phyloP scores from a whole-genome alignment of 2,329 filamentous ascomycete species.

The Sporothrix globosa region DNA sequence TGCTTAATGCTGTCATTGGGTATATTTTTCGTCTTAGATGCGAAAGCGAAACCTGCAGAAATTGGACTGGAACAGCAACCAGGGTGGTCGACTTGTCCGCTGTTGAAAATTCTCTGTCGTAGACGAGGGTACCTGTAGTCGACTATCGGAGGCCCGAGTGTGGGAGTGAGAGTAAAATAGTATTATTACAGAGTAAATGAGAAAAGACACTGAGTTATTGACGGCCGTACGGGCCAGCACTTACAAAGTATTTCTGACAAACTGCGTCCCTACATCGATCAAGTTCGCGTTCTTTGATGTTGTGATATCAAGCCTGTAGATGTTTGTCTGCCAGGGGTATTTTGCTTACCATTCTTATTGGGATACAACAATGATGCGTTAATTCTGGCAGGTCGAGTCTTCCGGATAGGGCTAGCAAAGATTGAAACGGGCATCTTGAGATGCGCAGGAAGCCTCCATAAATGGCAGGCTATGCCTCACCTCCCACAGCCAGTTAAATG shows the following conservation, averaged over 20 bases:
- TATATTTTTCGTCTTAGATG: slow-evolving; percentile 44
- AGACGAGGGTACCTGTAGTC: background rate
- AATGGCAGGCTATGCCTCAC: slow-evolving; percentile 30
- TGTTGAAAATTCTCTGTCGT: slow-evolving; percentile 1
- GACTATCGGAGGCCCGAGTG: background rate
- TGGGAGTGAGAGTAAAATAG: background rate
- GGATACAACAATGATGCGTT: slow-evolving; percentile 14
- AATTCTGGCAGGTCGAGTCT: slow-evolving; percentile 22
- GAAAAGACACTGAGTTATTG: background rate
- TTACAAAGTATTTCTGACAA: background rate
- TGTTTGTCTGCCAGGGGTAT: background rate
- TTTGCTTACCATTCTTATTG: slow-evolving; percentile 9
- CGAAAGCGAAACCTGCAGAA: slow-evolving; percentile 38
- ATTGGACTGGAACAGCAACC: slow-evolving; percentile 44
- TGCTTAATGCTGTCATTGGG: slow-evolving; percentile 44
- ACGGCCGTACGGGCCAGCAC: background rate
- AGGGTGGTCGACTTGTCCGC: background rate
- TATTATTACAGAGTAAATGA: background rate
- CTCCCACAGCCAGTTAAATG: slow-evolving; percentile 26
- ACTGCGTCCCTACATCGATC: background rate
- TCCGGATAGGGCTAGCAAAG: slow-evolving; percentile 29
- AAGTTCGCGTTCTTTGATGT: background rate
- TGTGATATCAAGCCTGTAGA: background rate
- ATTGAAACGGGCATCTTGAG: slow-evolving; percentile 18
- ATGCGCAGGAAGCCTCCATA: slow-evolving; percentile 30